Percentiles rank a stretch among this genome's conserved stretches.
These are phyloP conservation scores for Priceomyces medius DNA, from an alignment of 805 yeast genomes.

Conservation along the genomic window DNA sequence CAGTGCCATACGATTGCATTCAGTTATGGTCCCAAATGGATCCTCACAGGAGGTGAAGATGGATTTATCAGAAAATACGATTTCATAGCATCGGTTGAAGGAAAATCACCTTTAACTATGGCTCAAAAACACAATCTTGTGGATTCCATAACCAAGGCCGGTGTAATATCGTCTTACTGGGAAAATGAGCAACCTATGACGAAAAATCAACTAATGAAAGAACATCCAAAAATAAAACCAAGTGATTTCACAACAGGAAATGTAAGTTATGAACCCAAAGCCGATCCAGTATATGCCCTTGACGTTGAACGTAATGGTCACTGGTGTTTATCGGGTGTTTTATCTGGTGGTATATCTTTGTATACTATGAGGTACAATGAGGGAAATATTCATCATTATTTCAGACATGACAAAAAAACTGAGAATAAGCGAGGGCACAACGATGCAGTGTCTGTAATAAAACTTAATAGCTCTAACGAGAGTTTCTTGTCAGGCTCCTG, in stretches of 20 bases:
- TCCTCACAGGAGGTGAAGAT: slow-evolving; percentile 94
- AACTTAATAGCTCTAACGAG: slow-evolving; percentile 60
- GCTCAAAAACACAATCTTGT: slow-evolving; percentile 88
- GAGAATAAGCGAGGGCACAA: slow-evolving; percentile 48
- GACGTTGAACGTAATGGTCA: slow-evolving; percentile 80
- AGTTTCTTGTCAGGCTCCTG: slow-evolving; percentile 80
- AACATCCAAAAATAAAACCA: slow-evolving; percentile 36
- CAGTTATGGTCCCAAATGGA: slow-evolving; percentile 78
- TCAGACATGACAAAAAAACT: slow-evolving; percentile 40
- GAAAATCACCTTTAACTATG: slow-evolving; percentile 81
- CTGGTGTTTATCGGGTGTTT: slow-evolving; percentile 82
- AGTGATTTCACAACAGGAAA: slow-evolving; percentile 37
- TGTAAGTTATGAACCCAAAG: slow-evolving; percentile 52
- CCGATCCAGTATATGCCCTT: slow-evolving; percentile 84
- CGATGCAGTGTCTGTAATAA: slow-evolving; percentile 71
- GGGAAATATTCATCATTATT: slow-evolving; percentile 77
- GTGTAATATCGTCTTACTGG: slow-evolving; percentile 84
- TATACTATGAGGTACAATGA: slow-evolving; percentile 82
- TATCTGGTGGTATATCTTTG: slow-evolving; percentile 80
- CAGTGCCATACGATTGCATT: slow-evolving; percentile 77
- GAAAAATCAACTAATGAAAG: slow-evolving; percentile 33
- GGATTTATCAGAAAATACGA: slow-evolving; percentile 91
- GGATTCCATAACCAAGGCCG: slow-evolving; percentile 83
- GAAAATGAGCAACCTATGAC: slow-evolving; percentile 88
- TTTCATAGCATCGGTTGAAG: slow-evolving; percentile 79